Evolutionary conservation across 208 protist genomes (phyloP).

Genomic region (Acanthamoeba quina): DNA sequence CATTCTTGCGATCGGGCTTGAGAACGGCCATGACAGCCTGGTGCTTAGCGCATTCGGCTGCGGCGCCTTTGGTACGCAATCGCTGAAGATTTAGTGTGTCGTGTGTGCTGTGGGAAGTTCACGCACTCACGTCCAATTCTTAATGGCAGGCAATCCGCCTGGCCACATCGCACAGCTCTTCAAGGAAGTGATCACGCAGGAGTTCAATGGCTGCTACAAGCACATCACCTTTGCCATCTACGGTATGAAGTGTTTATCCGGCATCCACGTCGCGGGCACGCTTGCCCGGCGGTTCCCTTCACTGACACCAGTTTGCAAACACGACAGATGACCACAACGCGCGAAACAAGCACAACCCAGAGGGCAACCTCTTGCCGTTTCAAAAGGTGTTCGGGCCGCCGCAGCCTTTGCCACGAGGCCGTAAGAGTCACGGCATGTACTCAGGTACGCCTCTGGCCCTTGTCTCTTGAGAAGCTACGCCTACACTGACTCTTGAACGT

Average conservation of each 20-base stretch:
- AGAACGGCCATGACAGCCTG: neutral
- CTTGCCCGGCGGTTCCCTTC: neutral
- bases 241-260: neutral
- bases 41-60: constrained; percentile 62
- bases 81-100: too few relatives aligned
- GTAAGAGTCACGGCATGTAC: neutral
- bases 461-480: neutral
- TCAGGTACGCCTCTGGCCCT: neutral
- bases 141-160: neutral
- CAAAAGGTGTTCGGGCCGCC: neutral
- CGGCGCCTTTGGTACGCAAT: constrained; percentile 9
- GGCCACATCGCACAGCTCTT: constrained; percentile 58
- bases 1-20: neutral
- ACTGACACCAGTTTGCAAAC: neutral
- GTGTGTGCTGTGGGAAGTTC: too few relatives aligned
- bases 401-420: neutral
- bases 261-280: too few relatives aligned
- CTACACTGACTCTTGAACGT: neutral
- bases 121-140: too few relatives aligned
- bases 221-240: constrained; percentile 43
- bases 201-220: constrained; percentile 19
- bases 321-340: constrained; percentile 37
- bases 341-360: constrained; percentile 23
- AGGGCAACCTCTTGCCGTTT: neutral
- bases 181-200: neutral